Base-by-base conservation (phyloP, 2,329 filamentous ascomycete genomes). In the Phaeoacremonium minimum region DNA sequence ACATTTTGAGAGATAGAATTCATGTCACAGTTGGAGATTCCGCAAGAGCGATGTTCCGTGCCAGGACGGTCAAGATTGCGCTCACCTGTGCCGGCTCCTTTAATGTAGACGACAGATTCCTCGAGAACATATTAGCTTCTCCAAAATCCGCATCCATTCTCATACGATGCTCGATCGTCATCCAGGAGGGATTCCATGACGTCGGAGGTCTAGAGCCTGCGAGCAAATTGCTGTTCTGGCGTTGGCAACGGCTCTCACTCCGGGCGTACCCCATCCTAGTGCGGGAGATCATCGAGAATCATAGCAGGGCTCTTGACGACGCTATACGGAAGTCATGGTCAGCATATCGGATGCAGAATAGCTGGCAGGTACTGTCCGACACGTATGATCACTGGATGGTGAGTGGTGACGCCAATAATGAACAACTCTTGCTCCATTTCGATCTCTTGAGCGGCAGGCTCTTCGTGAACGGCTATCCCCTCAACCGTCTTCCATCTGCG, bases 361-460 rank as follows among this genome's bases (percentile, higher is more conserved):
- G 3, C 3, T 48, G 45, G 44, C 13, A 32, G 29, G 26, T 26
- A 4, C 13, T 4, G 4, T 30, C 33, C 4, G 13, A 29, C 14
- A 15, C 18, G 13, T 5, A 11, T 14, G 20, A 38, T 6, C 18
- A 50, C 35, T 51, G 53, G 40, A 19, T 60, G 16, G 32, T 62
- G 2, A 35, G 42, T 7, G 15, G 35, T 3, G 20, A 28, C 26
- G 15, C 3, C 7, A 12, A 7, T 7, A 22, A 7, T 15, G 28
- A 17, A 22, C 17, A 4, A 18, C 42, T 5, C 43, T 57, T 18
- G 4, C 58, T 74, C 4, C 63, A 71, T 17, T 69, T 69, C 43
- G 75, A 76, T 41, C 33, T 77, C 1, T 43, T 82, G 3, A 69
- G 61, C 1, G 75, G 69, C 0, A 58, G 69, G 16, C 52, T 83